Conservation (phyloP, 208 protist species). For the Leishmania major region DNA sequence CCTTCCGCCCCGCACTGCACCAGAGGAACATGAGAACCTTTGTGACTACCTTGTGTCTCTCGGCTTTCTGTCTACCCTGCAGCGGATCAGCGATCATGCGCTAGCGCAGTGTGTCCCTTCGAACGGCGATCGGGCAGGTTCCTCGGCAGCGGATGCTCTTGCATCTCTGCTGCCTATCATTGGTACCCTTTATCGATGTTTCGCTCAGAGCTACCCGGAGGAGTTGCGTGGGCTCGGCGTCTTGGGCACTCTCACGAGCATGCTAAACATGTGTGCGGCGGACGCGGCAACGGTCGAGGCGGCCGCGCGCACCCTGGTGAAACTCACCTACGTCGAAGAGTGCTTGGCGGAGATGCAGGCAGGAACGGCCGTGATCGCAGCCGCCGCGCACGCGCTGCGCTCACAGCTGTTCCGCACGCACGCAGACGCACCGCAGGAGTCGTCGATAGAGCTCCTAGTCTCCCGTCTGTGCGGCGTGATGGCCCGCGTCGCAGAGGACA, state of each 20-base stretch:
- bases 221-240: constrained; percentile 14
- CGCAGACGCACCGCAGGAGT: background rate
- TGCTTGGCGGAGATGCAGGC: constrained; percentile 42
- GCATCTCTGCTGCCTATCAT: constrained; percentile 7
- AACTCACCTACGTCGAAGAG: constrained; percentile 61
- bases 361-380: constrained; percentile 33
- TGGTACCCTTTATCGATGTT: constrained; percentile 14
- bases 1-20: background rate
- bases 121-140: background rate
- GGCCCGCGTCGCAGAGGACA: constrained; percentile 43
- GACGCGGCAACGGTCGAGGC: constrained; percentile 54
- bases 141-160: background rate
- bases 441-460: constrained; percentile 45
- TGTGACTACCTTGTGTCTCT: constrained; percentile 38
- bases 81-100: constrained; percentile 29
- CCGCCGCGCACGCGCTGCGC: constrained; percentile 39
- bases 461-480: constrained; percentile 47
- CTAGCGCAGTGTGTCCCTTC: background rate
- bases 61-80: constrained; percentile 36
- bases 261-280: constrained; percentile 36
- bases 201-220: constrained; percentile 19
- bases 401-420: constrained; percentile 14
- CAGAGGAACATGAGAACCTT: constrained; percentile 22
- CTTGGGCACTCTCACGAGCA: constrained; percentile 38
- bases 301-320: constrained; percentile 63